Evolutionary conservation across 2,329 filamentous ascomycete genomes (phyloP).

Genomic region (Microsporum audouinii): DNA sequence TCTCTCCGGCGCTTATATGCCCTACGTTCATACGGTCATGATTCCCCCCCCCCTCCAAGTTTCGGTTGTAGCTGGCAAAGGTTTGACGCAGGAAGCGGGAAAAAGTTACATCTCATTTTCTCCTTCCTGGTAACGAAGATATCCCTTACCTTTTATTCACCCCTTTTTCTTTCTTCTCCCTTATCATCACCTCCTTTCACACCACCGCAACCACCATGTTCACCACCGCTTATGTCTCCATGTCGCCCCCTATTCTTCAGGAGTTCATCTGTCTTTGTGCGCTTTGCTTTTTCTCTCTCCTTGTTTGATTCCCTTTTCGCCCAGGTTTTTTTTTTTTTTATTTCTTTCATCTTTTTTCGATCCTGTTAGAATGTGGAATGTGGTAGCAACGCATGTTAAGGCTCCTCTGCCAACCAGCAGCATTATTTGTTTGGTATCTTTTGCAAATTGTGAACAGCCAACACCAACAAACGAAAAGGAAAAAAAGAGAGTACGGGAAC

Average conservation of each 20-base stretch:
- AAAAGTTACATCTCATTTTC: neutral
- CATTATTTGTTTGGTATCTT: conserved; percentile 11
- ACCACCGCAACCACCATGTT: neutral
- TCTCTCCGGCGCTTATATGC: neutral
- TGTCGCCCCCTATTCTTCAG: conserved; percentile 5
- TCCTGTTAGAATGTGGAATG: conserved; percentile 1
- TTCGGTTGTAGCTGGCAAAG: conserved; percentile 2
- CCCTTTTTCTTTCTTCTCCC: neutral
- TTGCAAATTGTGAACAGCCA: conserved; percentile 8
- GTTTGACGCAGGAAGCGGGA: conserved; percentile 1
- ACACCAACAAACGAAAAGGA: neutral
- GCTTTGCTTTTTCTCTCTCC: neutral
- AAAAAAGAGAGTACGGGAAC: conserved; percentile 6
- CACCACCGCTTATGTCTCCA: conserved; percentile 1
- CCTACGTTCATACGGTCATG: neutral
- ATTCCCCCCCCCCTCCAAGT: neutral
- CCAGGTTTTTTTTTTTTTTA: neutral
- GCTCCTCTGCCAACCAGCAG: conserved; percentile 1
- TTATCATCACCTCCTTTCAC: neutral
- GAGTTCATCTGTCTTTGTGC: conserved; percentile 1
- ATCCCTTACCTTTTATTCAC: neutral
- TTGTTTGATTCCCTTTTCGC: neutral
- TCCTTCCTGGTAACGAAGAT: conserved; percentile 1
- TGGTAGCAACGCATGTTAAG: conserved; percentile 5
- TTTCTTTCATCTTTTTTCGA: conserved; percentile 7